Conservation (phyloP, 2,329 filamentous ascomycete species). For the Ascochyta clinopodiicola region DNA sequence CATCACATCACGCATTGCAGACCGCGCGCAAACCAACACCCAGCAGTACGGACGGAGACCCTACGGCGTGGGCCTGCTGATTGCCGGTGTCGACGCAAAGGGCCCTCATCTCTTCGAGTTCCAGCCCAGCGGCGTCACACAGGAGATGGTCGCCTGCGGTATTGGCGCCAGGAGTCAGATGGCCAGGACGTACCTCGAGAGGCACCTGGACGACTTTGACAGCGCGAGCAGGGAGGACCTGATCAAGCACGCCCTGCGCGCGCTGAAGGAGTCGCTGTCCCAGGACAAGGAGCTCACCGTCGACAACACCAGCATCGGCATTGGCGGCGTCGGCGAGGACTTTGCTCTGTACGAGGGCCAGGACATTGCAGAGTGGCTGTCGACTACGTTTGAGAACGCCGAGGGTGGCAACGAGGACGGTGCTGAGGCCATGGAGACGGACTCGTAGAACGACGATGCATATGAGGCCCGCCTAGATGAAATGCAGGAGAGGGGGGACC, state of each 20-base stretch:
- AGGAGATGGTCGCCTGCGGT: slow-evolving; percentile 95
- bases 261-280: slow-evolving; percentile 91
- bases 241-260: slow-evolving; percentile 86
- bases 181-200: slow-evolving; percentile 95
- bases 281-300: slow-evolving; percentile 98
- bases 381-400: slow-evolving; percentile 65
- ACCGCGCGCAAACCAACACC: slow-evolving; percentile 97
- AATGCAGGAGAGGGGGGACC: not conserved
- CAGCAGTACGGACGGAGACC: slow-evolving; percentile 96
- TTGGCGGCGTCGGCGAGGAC: slow-evolving; percentile 78
- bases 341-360: slow-evolving; percentile 93
- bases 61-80: slow-evolving; percentile 91
- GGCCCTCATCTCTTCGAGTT: slow-evolving; percentile 98
- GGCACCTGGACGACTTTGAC: slow-evolving; percentile 84
- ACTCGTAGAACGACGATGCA: slow-evolving; percentile 41
- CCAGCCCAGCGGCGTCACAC: slow-evolving; percentile 92
- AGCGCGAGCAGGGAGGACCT: slow-evolving; percentile 81
- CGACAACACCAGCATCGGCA: slow-evolving; percentile 92
- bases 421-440: slow-evolving; percentile 63
- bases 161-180: slow-evolving; percentile 97
- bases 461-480: slow-evolving; percentile 1
- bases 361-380: slow-evolving; percentile 84
- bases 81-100: slow-evolving; percentile 91
- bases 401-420: slow-evolving; percentile 46
- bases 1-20: slow-evolving; percentile 89